phyloP scores from a whole-genome alignment of 2,329 filamentous ascomycete genomes.

The Fusarium compactum region DNA sequence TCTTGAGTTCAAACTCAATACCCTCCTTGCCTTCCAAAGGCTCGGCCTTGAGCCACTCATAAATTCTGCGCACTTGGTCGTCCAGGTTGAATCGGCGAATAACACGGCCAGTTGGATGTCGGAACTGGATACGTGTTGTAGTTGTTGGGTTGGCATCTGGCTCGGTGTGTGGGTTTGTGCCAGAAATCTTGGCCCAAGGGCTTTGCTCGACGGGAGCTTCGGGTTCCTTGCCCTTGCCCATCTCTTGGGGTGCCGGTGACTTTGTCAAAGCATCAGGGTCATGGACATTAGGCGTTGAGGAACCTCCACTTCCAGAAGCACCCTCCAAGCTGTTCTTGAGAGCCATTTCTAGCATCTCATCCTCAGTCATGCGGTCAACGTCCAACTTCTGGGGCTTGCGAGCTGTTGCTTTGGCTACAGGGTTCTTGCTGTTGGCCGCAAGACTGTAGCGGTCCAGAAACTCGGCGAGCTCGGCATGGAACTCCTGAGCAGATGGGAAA shows the following conservation, averaged over 20 bases:
- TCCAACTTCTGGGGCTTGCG: constrained; percentile 78
- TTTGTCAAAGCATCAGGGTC: constrained; percentile 93
- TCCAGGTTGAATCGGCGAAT: constrained; percentile 85
- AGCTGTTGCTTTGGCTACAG: constrained; percentile 75
- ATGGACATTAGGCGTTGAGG: constrained; percentile 66
- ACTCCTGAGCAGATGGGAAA: constrained; percentile 80
- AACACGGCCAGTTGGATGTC: constrained; percentile 84
- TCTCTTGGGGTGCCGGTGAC: constrained; percentile 61
- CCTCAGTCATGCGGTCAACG: constrained; percentile 91
- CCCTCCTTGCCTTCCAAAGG: constrained; percentile 84
- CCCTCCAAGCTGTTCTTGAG: constrained; percentile 86
- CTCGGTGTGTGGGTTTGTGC: constrained; percentile 79
- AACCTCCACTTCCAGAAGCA: constrained; percentile 49
- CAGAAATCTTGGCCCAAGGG: constrained; percentile 78
- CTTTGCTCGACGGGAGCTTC: constrained; percentile 52
- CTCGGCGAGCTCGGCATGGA: constrained; percentile 91
- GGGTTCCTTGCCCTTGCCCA: constrained; percentile 68
- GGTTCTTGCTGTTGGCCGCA: constrained; percentile 89
- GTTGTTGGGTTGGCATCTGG: constrained; percentile 77
- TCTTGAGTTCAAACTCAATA: constrained; percentile 86
- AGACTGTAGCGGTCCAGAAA: constrained; percentile 98
- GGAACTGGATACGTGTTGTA: constrained; percentile 92
- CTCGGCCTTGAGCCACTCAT: constrained; percentile 95
- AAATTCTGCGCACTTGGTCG: constrained; percentile 85
- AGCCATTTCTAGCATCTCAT: constrained; percentile 96